Base-by-base conservation (phyloP, 805 yeast species). In the Peterozyma toletana region DNA sequence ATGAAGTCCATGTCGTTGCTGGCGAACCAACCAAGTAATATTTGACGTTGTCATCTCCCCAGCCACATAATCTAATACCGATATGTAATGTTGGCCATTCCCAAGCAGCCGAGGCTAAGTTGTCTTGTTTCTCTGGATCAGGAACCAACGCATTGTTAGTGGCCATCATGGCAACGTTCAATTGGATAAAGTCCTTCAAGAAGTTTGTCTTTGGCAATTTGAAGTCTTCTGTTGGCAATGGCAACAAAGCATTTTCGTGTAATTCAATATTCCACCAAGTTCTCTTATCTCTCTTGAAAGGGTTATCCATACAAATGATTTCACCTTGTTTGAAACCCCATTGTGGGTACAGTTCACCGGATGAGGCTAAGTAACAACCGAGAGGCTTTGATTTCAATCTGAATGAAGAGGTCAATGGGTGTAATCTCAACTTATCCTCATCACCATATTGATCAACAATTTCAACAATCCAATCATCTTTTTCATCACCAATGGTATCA, bases 301-400 rank as follows among this genome's bases (percentile, higher is more conserved):
- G 80, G 48, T 70, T 63, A 52, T 75, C 78, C 60, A 70, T 63
- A 67, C 99, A 93, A 1, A 81, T 83, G 50, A 93, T 91, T 68
- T 93, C 99, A 41, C 85, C 83, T 62, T 86, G 95, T 56, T 79
- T 79, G 66, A 78, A 86, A 39, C 95, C 95, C 95, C 95, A 86
- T 11, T 77, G 73, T 13, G 95, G 95, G 51, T 78, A 74, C 3
- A 78, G 59, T 43, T 66, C 62, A 37, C 88, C 89, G 1, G 88
- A 74, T 33, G 86, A 81, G n/a, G 87, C 83, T 57, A 86, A 67
- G 56, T 86, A 85, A 60, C 95, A 86, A 11, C 84, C 87, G 48
- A 85, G 53, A 15, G 62, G 72, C 39, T 72, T 75, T 53, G 83
- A 82, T 50, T 67, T 77, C 36, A 86, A 66, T 61, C 95, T 73